Evolutionary conservation across 2,329 filamentous ascomycete species (phyloP), one percentile per base, ranked within the genome.

Genomic region (Pestalotiopsis sp.): DNA sequence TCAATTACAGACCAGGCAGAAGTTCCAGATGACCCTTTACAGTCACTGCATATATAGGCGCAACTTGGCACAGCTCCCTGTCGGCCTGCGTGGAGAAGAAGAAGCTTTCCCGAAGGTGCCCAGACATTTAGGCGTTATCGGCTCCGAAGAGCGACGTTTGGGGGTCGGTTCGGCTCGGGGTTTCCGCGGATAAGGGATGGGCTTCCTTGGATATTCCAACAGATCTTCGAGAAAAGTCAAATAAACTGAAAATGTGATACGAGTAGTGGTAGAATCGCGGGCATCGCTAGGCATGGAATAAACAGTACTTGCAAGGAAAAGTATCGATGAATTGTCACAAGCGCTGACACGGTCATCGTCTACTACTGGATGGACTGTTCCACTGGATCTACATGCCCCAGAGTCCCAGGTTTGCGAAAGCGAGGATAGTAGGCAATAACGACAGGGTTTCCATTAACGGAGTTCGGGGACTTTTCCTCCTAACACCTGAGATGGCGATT

Each of bases 141-240:
- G 61, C 61, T 64, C 61, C 61, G 61, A 64, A 25, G 25, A 49
- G 61, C 23, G 17, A 9, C 20, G 17, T 39, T 12, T 27, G 12
- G n/a, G 59, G 25, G 59, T 27, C 59, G 13, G 17, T 36, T 57
- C 45, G 63, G 63, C 63, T 65, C 63, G 63, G 63, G 52, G 49
- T 65, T 65, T 58, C 45, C 63, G 49, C 63, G n/a, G 25, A 58
- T 65, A 58, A 57, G n/a, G 13, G 41, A 36, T 38, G 13, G n/a
- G 14, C 17, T 20, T 36, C 27, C 13, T 36, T 62, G 13, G 7
- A 36, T 1, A 11, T 36, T n/a, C 31, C 7, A 17, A 12, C 31
- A 36, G 14, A n/a, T 39, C 4, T 13, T 23, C 52, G n/a, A 14
- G 58, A 14, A 63, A 7, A 12, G 5, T 20, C 1, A 5, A 4